These are phyloP conservation scores for Juglanconis sp. DNA, from an alignment of 2,329 filamentous ascomycete genomes.

Conservation along the genomic window DNA sequence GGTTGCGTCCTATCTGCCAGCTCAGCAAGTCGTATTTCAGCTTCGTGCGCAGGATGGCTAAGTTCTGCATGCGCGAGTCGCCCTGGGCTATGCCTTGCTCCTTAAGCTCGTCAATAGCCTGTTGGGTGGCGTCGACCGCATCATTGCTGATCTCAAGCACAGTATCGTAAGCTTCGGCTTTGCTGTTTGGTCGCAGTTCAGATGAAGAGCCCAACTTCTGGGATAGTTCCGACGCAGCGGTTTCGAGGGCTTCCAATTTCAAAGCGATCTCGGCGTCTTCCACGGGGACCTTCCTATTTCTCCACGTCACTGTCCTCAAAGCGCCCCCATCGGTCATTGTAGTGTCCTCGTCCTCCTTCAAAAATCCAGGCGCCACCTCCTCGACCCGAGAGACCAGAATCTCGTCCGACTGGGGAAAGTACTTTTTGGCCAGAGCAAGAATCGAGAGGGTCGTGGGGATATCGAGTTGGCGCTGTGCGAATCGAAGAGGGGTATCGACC, in stretches of 20 bases:
- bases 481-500: constrained; percentile 89
- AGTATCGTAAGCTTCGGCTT: constrained; percentile 84
- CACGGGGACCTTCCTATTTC: constrained; percentile 78
- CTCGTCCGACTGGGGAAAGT: constrained; percentile 66
- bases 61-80: constrained; percentile 82
- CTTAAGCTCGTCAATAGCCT: constrained; percentile 84
- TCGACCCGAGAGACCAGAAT: constrained; percentile 66
- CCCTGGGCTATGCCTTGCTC: constrained; percentile 80
- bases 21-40: constrained; percentile 93
- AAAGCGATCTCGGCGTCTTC: constrained; percentile 91
- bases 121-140: constrained; percentile 87
- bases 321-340: constrained; percentile 44
- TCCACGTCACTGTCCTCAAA: constrained; percentile 79
- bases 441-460: constrained; percentile 82
- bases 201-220: constrained; percentile 44
- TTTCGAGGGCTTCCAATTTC: constrained; percentile 68
- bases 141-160: constrained; percentile 90
- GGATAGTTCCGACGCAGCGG: constrained; percentile 47
- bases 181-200: constrained; percentile 56
- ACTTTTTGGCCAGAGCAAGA: constrained; percentile 71
- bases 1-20: constrained; percentile 91
- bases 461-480: constrained; percentile 88
- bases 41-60: constrained; percentile 88
- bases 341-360: constrained; percentile 57
- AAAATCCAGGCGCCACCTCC: constrained; percentile 63